These are phyloP conservation scores for Trebouxia sp. DNA, from an alignment of 139 green algal genomes.

Conservation along the genomic window DNA sequence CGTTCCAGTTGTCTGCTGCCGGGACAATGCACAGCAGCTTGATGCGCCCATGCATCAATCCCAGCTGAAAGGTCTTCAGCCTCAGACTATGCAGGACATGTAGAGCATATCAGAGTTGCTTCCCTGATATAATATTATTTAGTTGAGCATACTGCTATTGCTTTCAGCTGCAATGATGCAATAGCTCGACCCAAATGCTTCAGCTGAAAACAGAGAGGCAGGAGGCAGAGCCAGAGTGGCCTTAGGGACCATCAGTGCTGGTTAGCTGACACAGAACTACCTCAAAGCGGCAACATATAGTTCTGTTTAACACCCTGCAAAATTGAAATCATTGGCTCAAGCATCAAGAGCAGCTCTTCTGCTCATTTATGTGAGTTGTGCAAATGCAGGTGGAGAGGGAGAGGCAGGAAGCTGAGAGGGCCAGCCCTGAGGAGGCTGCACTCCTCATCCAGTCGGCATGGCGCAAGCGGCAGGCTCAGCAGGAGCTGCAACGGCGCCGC, in stretches of 20 bases:
- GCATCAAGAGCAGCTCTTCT: background rate
- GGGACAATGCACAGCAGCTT: no score
- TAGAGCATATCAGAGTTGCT: no score
- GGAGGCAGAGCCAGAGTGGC: no score
- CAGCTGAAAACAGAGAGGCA: no score
- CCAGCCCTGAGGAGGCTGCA: background rate
- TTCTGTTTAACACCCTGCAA: background rate
- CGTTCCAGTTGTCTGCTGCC: no score
- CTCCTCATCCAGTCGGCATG: background rate
- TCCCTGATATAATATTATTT: no score
- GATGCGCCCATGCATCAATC: no score
- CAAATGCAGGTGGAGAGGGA: background rate
- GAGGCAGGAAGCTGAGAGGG: background rate
- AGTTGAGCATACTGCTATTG: no score
- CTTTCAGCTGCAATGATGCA: no score
- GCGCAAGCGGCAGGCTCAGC: slow-evolving; percentile 1
- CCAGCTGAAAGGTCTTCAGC: no score
- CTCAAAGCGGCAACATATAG: background rate
- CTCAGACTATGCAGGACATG: no score
- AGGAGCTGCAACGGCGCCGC: background rate
- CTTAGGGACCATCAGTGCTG: background rate
- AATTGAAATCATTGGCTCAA: background rate
- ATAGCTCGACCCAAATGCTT: no score
- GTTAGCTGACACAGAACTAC: background rate
- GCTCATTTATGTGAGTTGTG: background rate